A percentile compares a stretch with the other conserved stretches of the same genome.
Evolutionary conservation across 2,329 filamentous ascomycete species (phyloP).

Genomic region (Sphaceloma murrayae): DNA sequence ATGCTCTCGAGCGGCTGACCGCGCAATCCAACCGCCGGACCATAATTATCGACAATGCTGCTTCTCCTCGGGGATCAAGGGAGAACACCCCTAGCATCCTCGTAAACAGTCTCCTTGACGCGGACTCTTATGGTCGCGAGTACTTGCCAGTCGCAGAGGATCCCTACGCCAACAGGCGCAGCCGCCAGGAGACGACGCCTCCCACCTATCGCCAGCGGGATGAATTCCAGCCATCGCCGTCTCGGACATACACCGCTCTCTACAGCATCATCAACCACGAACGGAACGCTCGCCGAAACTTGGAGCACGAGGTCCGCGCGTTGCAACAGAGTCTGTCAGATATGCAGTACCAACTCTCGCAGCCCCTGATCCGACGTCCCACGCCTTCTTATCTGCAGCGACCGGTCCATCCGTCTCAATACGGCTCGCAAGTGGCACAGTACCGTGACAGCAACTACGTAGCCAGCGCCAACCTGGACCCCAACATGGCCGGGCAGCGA

Average conservation of each 20-base stretch:
- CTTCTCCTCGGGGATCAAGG: constrained; percentile 17
- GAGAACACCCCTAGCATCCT: constrained; percentile 29
- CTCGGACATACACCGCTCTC: constrained; percentile 27
- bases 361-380: constrained; percentile 9
- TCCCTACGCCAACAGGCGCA: constrained; percentile 15
- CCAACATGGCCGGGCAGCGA: constrained; percentile 11
- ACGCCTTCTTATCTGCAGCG: constrained; percentile 20
- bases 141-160: constrained; percentile 22
- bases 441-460: constrained; percentile 8
- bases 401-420: constrained; percentile 8
- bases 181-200: constrained; percentile 4
- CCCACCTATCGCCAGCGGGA: neutral
- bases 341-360: constrained; percentile 27
- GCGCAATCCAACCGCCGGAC: constrained; percentile 27
- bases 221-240: constrained; percentile 19
- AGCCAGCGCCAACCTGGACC: constrained; percentile 19
- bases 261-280: constrained; percentile 33
- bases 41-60: constrained; percentile 23
- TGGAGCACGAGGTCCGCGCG: constrained; percentile 23
- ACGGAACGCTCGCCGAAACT: constrained; percentile 28
- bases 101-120: constrained; percentile 25
- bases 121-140: constrained; percentile 21
- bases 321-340: constrained; percentile 22
- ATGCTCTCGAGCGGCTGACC: constrained; percentile 26
- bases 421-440: constrained; percentile 9